Conservation (phyloP, 139 green algal genomes). For the Pleodorina starrii region DNA sequence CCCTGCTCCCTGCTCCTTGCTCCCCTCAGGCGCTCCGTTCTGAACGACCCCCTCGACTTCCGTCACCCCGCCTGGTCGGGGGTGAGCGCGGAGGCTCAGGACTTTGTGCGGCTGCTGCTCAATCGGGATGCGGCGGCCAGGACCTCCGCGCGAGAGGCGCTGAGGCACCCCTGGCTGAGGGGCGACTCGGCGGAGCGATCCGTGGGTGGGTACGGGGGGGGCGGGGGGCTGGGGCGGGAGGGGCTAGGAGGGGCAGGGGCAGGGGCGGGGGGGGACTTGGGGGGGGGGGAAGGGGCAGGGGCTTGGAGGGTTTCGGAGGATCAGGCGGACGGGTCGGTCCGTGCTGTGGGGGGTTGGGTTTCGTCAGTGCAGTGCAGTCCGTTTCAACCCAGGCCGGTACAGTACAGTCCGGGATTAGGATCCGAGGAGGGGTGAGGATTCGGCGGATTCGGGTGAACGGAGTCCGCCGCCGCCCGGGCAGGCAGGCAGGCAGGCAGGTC, state of each 20-base stretch:
- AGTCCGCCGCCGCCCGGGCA: too few relatives aligned
- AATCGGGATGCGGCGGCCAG: conserved; percentile 76
- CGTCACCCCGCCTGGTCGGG: conserved; percentile 76
- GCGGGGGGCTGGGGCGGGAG: background rate
- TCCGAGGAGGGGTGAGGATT: too few relatives aligned
- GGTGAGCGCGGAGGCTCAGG: conserved; percentile 83
- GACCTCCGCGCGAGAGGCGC: conserved; percentile 80
- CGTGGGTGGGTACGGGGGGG: conserved; percentile 17
- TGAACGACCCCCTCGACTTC: conserved; percentile 60
- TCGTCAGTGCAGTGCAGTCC: too few relatives aligned
- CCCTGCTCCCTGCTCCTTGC: background rate
- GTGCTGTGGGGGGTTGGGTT: too few relatives aligned
- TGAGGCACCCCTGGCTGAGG: conserved; percentile 77
- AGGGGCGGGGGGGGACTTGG: background rate
- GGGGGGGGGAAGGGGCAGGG: too few relatives aligned
- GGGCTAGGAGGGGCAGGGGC: background rate
- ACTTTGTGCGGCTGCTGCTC: conserved; percentile 85
- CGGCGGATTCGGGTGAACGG: too few relatives aligned
- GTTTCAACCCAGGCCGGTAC: too few relatives aligned
- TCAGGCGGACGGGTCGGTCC: too few relatives aligned
- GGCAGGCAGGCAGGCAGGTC: too few relatives aligned
- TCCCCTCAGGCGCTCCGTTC: conserved; percentile 50
- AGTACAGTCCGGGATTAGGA: too few relatives aligned
- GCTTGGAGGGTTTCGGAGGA: too few relatives aligned
- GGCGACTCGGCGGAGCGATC: conserved; percentile 54